Conservation (phyloP, 257 asterid species). For the Solanum okadae region DNA sequence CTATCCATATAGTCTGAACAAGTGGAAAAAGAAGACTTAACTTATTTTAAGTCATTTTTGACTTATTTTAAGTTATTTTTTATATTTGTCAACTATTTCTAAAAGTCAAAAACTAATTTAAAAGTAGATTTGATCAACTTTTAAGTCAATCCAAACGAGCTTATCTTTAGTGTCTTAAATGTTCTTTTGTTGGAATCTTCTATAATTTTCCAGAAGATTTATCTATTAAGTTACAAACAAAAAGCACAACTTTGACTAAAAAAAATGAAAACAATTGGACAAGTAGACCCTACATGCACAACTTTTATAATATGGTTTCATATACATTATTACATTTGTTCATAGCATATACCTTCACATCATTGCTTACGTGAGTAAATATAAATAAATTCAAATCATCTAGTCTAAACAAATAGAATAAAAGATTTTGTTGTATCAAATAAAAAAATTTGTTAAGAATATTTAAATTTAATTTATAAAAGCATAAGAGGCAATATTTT, state of each 20-base stretch:
- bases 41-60: too few relatives aligned
- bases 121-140: too few relatives aligned
- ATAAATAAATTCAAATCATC: background rate
- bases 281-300: background rate
- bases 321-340: background rate
- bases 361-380: background rate
- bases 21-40: background rate
- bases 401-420: background rate
- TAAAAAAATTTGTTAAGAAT: too few relatives aligned
- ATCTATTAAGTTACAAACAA: background rate
- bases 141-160: too few relatives aligned
- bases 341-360: background rate
- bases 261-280: background rate
- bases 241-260: background rate
- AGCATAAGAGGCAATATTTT: too few relatives aligned
- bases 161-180: background rate
- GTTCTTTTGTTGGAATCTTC: background rate
- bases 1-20: background rate
- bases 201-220: background rate
- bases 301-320: background rate
- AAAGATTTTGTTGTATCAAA: too few relatives aligned
- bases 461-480: too few relatives aligned
- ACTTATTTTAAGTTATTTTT: too few relatives aligned
- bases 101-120: too few relatives aligned
- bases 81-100: too few relatives aligned